Percentiles rank a stretch among this genome's conserved stretches.
These are phyloP conservation scores for Claviceps lovelessii DNA, from an alignment of 2,329 filamentous ascomycete species.

Conservation along the genomic window DNA sequence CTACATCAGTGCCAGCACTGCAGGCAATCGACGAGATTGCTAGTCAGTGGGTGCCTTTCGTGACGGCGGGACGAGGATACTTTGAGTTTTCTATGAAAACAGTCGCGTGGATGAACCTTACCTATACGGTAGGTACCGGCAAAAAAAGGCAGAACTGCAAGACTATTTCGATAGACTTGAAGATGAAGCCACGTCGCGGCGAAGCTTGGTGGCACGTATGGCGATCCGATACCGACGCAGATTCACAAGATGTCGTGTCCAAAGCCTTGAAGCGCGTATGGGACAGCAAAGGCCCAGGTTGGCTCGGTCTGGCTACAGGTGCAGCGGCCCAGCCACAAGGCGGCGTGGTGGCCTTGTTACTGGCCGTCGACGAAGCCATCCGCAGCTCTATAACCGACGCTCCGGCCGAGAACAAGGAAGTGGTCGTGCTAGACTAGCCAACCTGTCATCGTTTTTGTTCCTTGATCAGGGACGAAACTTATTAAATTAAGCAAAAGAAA, in stretches of 20 bases:
- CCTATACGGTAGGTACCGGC: slow-evolving; percentile 30
- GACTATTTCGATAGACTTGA: slow-evolving; percentile 37
- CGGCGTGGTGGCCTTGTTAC: slow-evolving; percentile 32
- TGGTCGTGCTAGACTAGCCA: slow-evolving; percentile 8
- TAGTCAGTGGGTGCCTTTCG: slow-evolving; percentile 31
- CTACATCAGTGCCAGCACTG: slow-evolving; percentile 50
- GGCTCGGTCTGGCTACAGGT: slow-evolving; percentile 32
- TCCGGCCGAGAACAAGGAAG: slow-evolving; percentile 1
- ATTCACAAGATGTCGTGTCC: slow-evolving; percentile 22
- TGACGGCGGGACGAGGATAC: slow-evolving; percentile 28
- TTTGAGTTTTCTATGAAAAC: slow-evolving; percentile 39
- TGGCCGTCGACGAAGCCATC: slow-evolving; percentile 32
- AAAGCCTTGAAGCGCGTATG: slow-evolving; percentile 30
- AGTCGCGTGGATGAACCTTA: slow-evolving; percentile 43
- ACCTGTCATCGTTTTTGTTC: not conserved
- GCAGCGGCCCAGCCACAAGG: slow-evolving; percentile 28
- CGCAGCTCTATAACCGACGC: slow-evolving; percentile 14
- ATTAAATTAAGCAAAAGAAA: not conserved
- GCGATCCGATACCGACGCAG: slow-evolving; percentile 15
- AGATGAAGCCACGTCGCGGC: slow-evolving; percentile 32
- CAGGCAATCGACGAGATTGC: slow-evolving; percentile 47
- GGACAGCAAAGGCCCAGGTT: slow-evolving; percentile 28
- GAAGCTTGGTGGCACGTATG: slow-evolving; percentile 37
- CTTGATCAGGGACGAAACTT: not conserved
- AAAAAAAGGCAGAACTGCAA: slow-evolving; percentile 11